Base-by-base conservation (phyloP, 2,329 filamentous ascomycete genomes). In the Trichothecium sympodiale region DNA sequence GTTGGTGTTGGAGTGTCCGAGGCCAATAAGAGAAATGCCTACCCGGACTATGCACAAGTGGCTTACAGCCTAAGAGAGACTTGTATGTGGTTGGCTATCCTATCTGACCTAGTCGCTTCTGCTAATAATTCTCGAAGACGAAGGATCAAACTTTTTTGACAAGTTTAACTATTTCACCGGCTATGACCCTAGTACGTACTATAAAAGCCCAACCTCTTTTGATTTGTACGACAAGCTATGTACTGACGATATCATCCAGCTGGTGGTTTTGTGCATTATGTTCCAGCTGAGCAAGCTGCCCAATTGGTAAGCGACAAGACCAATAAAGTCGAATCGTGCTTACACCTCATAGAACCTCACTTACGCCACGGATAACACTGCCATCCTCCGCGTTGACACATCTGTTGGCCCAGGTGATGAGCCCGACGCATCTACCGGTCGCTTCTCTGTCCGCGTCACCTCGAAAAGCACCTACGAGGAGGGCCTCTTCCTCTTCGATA, bases 401-500 rank as follows among this genome's bases (percentile, higher is more conserved):
- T 65, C 62, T 2, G 70, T 76, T 13, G 64, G 64, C 8, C 68
- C 63, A 3, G 42, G 46, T 2, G 60, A 59, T 18, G 41, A 46
- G 3, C 70, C 70, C 4, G 56, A 75, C 42, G 68, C 74, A 14
- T 66, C 66, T 3, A 73, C 65, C 0, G 77, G 76, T 33, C 74
- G 77, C 16, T 72, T 72, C 54, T 79, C 74, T 0, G 74, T 80
- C 12, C 74, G 77, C 12, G 58, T 80, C 38, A 65, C 73, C 41
- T 80, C 76, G 26, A 77, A 72, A 48, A 60, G 54, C 31, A 68
- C 68, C 31, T 81, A 79, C 54, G 54, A 74, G 46, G 56, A 51
- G n/a, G 77, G 77, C 0, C 67, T 81, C n/a, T 81, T 80, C 56
- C 59, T 81, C 46, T 81, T 81, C 46, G 75, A 81, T 48, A 62